phyloP scores from a whole-genome alignment of 768 basidiomycete genomes.

The Tricholoma flavovirens region DNA sequence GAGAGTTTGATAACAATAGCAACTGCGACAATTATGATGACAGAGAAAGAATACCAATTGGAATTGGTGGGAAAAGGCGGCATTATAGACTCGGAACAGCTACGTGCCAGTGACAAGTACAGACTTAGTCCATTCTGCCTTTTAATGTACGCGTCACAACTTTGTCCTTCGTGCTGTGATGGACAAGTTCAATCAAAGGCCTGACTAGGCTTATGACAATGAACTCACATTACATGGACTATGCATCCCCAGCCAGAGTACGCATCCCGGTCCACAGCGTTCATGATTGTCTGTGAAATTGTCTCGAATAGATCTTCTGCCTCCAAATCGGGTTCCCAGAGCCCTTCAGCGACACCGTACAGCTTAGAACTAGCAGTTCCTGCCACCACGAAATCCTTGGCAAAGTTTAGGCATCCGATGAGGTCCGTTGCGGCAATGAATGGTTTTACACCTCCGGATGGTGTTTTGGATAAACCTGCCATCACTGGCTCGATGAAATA shows the following conservation, averaged over 20 bases:
- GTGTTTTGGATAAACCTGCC: constrained; percentile 77
- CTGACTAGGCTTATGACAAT: background rate
- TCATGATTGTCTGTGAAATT: constrained; percentile 91
- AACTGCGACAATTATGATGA: background rate
- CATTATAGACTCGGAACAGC: too few species aligned
- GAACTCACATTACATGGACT: constrained; percentile 88
- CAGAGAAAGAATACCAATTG: background rate
- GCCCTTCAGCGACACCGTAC: constrained; percentile 94
- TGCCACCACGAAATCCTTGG: constrained; percentile 95
- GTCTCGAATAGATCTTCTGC: constrained; percentile 98
- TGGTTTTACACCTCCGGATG: constrained; percentile 70
- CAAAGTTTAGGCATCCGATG: constrained; percentile 89
- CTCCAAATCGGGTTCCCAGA: constrained; percentile 97
- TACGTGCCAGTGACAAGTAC: background rate
- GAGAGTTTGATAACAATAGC: background rate
- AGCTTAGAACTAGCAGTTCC: constrained; percentile 91
- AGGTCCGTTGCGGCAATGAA: constrained; percentile 95
- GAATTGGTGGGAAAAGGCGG: too few species aligned
- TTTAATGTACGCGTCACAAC: constrained; percentile 83
- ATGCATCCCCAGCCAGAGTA: constrained; percentile 96
- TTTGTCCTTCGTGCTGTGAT: constrained; percentile 60
- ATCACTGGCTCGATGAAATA: constrained; percentile 97
- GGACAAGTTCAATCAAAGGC: constrained; percentile 4
- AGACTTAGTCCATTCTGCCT: constrained; percentile 79
- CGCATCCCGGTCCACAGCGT: constrained; percentile 93